Base-by-base conservation (phyloP, 2,329 filamentous ascomycete species). In the Lizonia empirigonia region DNA sequence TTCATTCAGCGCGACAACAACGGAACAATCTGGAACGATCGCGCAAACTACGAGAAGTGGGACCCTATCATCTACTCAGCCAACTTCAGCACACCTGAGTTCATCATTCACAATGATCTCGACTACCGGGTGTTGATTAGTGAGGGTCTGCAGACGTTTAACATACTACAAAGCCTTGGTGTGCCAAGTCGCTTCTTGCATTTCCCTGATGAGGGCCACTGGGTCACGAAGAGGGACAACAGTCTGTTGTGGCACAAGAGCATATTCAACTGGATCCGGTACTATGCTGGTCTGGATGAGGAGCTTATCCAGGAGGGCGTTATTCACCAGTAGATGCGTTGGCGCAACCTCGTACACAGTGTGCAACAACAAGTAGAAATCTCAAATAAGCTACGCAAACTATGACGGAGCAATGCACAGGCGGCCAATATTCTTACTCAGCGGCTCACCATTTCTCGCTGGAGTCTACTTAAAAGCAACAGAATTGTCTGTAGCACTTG, bases 141-240 rank as follows among this genome's bases (percentile, higher is more conserved):
- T 0, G 93, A 97, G 72, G 91, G 91, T 0, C 73, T 96, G 38
- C 83, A 88, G 13, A 87, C 90, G 44, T 96, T 96, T 76, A 96
- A 96, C 57, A 85, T 92, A 3, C 76, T 96, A 20, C 91, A 96
- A 74, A 84, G 86, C 30, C 81, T 83, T 37, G 85, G 85, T 0
- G 82, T 96, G 4, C 87, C 89, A 5, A 92, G 88, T 70, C 85
- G 87, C 48, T 84, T 95, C 59, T 69, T 96, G 62, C 86, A 85
- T 30, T 96, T 95, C 70, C 89, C 90, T 0, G 90, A 89, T 66
- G 88, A 90, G 73, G 83, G 85, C 19, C 86, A 89, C 62, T 88
- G 90, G 90, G 91, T 97, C 1, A 70, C 94, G 41, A 95, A 95
- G 68, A 88, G 88, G 0, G 92, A 97, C 72, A 97, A 97, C 70